Base-by-base conservation (phyloP, 345 rosid genomes). In the Pistacia atlantica region DNA sequence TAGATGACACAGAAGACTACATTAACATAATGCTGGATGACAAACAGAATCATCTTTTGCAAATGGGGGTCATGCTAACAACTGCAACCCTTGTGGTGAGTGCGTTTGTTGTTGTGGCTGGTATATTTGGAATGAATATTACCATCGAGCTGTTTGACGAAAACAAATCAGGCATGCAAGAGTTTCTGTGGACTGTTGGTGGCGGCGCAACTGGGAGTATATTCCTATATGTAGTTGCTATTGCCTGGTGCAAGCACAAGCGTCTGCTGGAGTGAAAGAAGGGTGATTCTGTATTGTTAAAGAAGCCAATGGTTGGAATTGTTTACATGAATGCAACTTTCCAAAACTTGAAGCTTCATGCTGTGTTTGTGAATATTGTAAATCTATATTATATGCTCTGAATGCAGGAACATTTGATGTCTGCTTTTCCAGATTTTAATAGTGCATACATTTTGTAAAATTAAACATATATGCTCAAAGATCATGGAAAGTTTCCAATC, bases 11-110 rank as follows among this genome's bases (percentile, higher is more conserved):
- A 2, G 98, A 96, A 79, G 98, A 92, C 74, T 92, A 92, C 89
- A 91, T 93, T 77, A 96, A 96, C 90, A 93, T 93, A 80, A 92
- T 92, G 98, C 83, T 96, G 63, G 98, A 93, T 73, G 98, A 92
- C 89, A 93, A 93, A 84, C 97, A 96, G 84, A 96, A 96, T 80
- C 97, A 96, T 81, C 92, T 93, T 38, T 88, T 96, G 79, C 97
- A 88, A 81, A 96, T 93, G 97, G 99, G 99, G 8, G 97, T 93
- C 77, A 88, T 93, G 94, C 74, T 96, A 80, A 89, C 97, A 3
- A 92, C 98, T 8, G 98, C 99, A 17, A 96, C 97, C 1, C 89
- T 96, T 0, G 92, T 93, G 66, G 65, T 92, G 74, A 88, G 91
- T 63, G 88, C 87, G 14, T 93, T 91, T 51, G 83, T 96, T 2